Base-by-base conservation (phyloP, 2,329 filamentous ascomycete genomes). In the Fusarium secorum region DNA sequence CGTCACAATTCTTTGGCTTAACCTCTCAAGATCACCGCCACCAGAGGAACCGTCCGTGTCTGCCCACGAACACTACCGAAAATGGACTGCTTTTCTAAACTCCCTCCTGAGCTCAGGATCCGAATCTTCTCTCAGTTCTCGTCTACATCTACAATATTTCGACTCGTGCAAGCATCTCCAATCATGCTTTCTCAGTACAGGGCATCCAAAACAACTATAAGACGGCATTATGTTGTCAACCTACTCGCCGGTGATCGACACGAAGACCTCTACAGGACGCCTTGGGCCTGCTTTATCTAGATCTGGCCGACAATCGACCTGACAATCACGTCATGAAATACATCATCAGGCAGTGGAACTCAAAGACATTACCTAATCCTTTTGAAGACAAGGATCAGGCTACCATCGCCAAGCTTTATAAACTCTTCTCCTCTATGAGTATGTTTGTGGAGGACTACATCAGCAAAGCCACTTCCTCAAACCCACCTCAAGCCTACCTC, bases 391-490 rank as follows among this genome's bases (percentile, higher is more conserved):
- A 36, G 2, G 30, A 61, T 42, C 8, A 35, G 22, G 15, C 4
- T 7, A 51, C 55, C 18, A 42, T 71, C 9, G 3, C 20, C 4
- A 20, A 60, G 17, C 52, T 73, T 7, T 38, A 52, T 24, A 35
- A 30, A 3, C 32, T 69, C 2, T 56, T 69, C 10, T 46, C 54
- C 6, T 53, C 58, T 1, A 17, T 73, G 4, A n/a, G 48, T 4
- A 22, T 64, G 2, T 69, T 73, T 10, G 45, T 69, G 1, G 70
- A 71, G 33, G 70, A 73, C 35, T 73, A 66, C 26, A 32, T 73
- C 18, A 61, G 58, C 9, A 69, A 73, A n/a, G 70, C 64, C 18
- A 64, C 55, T 4, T 41, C 70, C 4, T 10, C 38, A 2, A 44
- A 42, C 20, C 60, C 59, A 6, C 46, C 67, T 3, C n/a, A 41